These are phyloP conservation scores for Cylindricascospora bacillispora DNA, from an alignment of 1,139 yeast species.

Conservation along the genomic window DNA sequence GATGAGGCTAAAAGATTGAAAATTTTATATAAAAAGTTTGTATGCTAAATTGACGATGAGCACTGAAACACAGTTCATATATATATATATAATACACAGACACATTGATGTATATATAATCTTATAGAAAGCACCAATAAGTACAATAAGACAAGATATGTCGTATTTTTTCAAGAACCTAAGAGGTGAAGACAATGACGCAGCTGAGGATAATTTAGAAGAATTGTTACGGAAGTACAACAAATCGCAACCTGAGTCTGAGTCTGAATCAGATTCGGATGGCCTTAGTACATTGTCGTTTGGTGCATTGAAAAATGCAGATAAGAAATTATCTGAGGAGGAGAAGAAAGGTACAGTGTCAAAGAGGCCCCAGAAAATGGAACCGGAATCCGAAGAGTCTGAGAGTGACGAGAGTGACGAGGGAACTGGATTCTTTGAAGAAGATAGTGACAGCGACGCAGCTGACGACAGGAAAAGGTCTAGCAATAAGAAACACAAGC, in stretches of 20 bases:
- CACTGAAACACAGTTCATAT: too few relatives aligned
- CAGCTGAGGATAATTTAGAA: constrained; percentile 4
- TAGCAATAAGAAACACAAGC: constrained; percentile 37
- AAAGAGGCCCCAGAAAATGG: constrained; percentile 8
- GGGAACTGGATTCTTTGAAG: constrained; percentile 20
- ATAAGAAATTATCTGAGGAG: constrained; percentile 20
- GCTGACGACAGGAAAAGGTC: constrained; percentile 8
- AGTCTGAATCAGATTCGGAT: too few relatives aligned
- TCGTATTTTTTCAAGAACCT: constrained; percentile 23
- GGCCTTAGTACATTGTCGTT: too few relatives aligned
- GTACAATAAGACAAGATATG: too few relatives aligned
- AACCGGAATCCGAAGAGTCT: constrained; percentile 16
- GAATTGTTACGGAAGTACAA: too few relatives aligned
- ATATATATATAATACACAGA: too few relatives aligned
- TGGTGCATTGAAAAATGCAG: constrained; percentile 49
- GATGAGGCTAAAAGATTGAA: too few relatives aligned
- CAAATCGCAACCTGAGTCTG: too few relatives aligned
- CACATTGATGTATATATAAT: too few relatives aligned
- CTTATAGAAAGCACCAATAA: too few relatives aligned
- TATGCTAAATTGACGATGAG: too few relatives aligned
- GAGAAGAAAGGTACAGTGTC: constrained; percentile 4
- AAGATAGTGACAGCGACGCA: constrained; percentile 11
- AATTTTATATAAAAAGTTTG: too few relatives aligned
- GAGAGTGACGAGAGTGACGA: constrained; percentile 15
- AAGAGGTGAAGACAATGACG: constrained; percentile 9